Evolutionary conservation across 441 rosid genomes (phyloP).

Genomic region (Populus hybrid): DNA sequence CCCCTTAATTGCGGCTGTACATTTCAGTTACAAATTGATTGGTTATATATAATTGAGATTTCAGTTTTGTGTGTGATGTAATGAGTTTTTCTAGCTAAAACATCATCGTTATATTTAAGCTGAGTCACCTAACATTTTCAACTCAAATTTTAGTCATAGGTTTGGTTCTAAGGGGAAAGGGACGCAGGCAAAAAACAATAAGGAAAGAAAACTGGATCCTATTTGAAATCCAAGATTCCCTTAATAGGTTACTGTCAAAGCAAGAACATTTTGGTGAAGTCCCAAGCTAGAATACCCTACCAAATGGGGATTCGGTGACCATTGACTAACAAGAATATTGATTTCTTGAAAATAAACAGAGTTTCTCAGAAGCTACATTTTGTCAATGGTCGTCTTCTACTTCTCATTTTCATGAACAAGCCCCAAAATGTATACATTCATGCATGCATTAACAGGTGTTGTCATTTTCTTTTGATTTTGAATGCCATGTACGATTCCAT

Average conservation of each 20-base stretch:
- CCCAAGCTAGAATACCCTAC: not conserved
- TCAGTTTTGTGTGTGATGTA: too few relatives aligned
- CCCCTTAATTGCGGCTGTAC: not conserved
- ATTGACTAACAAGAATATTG: not conserved
- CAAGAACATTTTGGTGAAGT: not conserved
- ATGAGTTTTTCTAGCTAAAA: too few relatives aligned
- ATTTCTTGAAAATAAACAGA: not conserved
- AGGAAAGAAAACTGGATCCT: not conserved
- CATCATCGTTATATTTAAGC: not conserved
- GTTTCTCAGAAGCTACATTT: not conserved
- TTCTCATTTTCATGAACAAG: not conserved
- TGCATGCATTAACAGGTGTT: not conserved
- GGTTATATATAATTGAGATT: not conserved
- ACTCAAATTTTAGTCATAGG: not conserved
- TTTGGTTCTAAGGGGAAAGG: not conserved
- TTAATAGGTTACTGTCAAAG: not conserved
- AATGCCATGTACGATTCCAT: not conserved
- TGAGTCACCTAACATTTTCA: not conserved
- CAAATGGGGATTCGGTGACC: too few relatives aligned
- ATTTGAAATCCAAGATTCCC: not conserved
- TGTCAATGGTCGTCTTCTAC: not conserved
- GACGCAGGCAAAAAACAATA: not conserved
- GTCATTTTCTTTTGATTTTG: not conserved
- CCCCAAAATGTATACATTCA: not conserved
- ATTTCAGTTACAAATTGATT: not conserved